Base-by-base conservation (phyloP, 495 filamentous ascomycete genomes). In the Copromyces sp. region DNA sequence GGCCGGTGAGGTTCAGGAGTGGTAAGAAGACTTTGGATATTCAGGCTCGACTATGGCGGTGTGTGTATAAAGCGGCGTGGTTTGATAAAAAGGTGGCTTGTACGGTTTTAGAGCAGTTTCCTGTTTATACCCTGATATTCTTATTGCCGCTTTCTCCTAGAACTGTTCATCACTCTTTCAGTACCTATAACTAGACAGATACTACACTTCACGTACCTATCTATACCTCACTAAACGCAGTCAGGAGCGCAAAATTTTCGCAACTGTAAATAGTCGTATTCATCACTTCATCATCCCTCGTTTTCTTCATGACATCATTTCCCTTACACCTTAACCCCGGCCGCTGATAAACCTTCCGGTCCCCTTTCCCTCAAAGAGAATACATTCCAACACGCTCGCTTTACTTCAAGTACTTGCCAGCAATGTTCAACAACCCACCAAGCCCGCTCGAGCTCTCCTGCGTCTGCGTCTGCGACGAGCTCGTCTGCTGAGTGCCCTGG, bases 1-100 rank as follows among this genome's bases (percentile, higher is more conserved):
- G 73, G 73, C 79, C 0, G 86, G 86, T 17, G 86, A 88, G 82
- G 79, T 88, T 32, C 44, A 81, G 9, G 82, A 84, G 77, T 88
- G 86, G 86, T 88, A 61, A 80, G 44, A 9, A 32, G 44, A 45
- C 73, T 70, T 42, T 1, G 40, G n/a, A 16, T 35, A 61, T 12
- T 32, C 7, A 14, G 24, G 6, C 24, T 61, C 12, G 53, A 61
- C 53, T 61, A 24, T 32, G 53, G 12, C 53, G 16, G 20, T 40
- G 39, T 9, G 5, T 61, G 29, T 61, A 32, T 32, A 32, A 35
- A 32, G 53, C 14, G 53, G 53, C 14, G 53, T 35, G 53, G 20
- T 53, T 29, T 61, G 3, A 24, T 16, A 32, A 32, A 47, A 35
- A 8, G 29, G 53, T 61, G 29, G 53, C 53, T 61, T 35, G 6